These are phyloP conservation scores for Ceratonia siliqua DNA, from an alignment of 306 rosid genomes.

Conservation along the genomic window DNA sequence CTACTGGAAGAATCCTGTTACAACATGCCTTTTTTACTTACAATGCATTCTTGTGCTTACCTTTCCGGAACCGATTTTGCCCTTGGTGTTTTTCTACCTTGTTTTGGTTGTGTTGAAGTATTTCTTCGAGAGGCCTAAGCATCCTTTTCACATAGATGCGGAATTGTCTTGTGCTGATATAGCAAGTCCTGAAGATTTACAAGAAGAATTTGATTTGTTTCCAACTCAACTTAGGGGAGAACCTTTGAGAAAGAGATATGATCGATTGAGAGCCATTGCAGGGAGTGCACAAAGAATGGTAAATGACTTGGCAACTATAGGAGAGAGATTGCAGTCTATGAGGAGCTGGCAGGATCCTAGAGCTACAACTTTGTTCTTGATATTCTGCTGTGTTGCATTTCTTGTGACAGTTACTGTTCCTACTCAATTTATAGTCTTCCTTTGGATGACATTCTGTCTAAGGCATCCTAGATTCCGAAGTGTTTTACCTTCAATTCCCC, in stretches of 20 bases:
- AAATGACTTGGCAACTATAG: constrained; percentile 37
- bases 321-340: constrained; percentile 47
- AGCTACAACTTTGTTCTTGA: constrained; percentile 39
- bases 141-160: constrained; percentile 45
- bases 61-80: constrained; percentile 31
- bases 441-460: constrained; percentile 26
- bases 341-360: constrained; percentile 53
- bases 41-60: constrained; percentile 32
- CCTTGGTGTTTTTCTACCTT: constrained; percentile 28
- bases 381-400: constrained; percentile 35
- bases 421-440: background rate
- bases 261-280: constrained; percentile 40
- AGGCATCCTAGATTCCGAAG: constrained; percentile 46
- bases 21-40: constrained; percentile 21
- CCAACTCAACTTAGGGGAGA: constrained; percentile 41
- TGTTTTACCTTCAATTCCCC: constrained; percentile 24
- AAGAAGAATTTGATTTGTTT: constrained; percentile 50
- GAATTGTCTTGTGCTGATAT: constrained; percentile 38
- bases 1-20: constrained; percentile 35
- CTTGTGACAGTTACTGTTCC: constrained; percentile 30
- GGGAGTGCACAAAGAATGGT: constrained; percentile 32
- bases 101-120: constrained; percentile 16
- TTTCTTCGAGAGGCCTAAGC: constrained; percentile 32
- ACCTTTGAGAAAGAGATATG: constrained; percentile 41
- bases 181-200: constrained; percentile 39